Base-by-base conservation (phyloP, 495 filamentous ascomycete genomes). In the Penicillium taxi region DNA sequence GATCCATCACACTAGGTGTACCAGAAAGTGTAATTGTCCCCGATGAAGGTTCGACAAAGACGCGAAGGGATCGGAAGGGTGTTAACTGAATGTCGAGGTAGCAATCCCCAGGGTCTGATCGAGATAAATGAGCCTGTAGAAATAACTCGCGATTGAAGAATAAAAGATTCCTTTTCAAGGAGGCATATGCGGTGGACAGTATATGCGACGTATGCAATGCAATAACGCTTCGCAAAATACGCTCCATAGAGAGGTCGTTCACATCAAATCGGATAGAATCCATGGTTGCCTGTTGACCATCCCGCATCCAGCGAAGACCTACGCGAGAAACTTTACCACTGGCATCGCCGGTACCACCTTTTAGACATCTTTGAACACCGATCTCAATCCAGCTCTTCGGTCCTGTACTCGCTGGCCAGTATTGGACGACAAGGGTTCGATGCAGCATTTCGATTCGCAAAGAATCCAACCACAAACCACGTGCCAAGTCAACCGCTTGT, bases 331-430 rank as follows among this genome's bases (percentile, higher is more conserved):
- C 54, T 9, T 48, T 37, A 21, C 53, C 42, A 15, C 39, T 51
- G 6, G 14, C 6, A 23, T 36, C 23, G 17, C 27, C 34, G 9
- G 32, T 20, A 24, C 19, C 26, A 13, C 22, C 30, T 51, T 56
- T 34, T 58, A 61, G 42, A 26, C 79, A 77, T 48, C 84, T 82
- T 41, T 74, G 66, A 18, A 91, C 67, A 2, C 86, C 86, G n/a
- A 96, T 70, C 26, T 94, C 81, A 29, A 96, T 68, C 88, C 91
- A 96, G 56, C 77, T 91, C 64, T 87, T 93, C 3, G 69, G 60
- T 8, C 74, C 75, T 18, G 74, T 63, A 37, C 75, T 74, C 25
- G 76, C 67, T 12, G 72, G 57, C 91, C 91, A 98, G 56, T 98
- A 98, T 43, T 96, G 88, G 33, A 98, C 69, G 9, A 87, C 74